These are phyloP conservation scores for Metschnikowia matae DNA, from an alignment of 805 yeast genomes.

Conservation along the genomic window DNA sequence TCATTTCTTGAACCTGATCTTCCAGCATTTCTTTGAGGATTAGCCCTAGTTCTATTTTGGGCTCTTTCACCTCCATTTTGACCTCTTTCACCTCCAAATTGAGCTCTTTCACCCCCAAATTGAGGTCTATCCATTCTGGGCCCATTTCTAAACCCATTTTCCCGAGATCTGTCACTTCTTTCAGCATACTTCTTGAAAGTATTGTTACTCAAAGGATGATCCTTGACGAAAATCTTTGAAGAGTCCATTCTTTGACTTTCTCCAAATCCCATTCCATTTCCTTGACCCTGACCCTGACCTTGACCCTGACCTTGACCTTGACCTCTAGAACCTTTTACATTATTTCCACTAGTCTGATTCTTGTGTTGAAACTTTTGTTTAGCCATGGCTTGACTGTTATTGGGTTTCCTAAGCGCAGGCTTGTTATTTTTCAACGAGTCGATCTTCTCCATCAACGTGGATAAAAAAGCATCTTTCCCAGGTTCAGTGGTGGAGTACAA, in stretches of 20 bases:
- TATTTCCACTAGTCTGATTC: too few species aligned
- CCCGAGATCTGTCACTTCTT: neutral
- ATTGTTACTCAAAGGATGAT: conserved; percentile 19
- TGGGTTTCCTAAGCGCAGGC: neutral
- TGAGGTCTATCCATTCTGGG: neutral
- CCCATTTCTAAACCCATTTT: neutral
- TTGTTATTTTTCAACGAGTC: conserved; percentile 26
- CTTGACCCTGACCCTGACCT: too few species aligned
- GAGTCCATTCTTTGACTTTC: neutral
- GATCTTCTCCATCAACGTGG: conserved; percentile 36
- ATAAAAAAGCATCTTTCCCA: conserved; percentile 22
- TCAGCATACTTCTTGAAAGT: conserved; percentile 12
- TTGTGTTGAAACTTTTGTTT: neutral
- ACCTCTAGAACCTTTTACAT: too few species aligned
- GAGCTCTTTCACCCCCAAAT: too few species aligned
- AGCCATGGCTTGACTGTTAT: neutral
- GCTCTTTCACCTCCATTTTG: too few species aligned
- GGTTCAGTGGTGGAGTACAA: conserved; percentile 12
- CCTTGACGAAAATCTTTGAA: conserved; percentile 10
- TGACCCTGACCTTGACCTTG: too few species aligned
- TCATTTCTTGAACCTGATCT: too few species aligned
- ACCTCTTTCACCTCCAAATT: too few species aligned
- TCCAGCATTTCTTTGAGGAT: too few species aligned
- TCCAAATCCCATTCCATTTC: too few species aligned
- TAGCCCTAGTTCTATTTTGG: too few species aligned